These are phyloP conservation scores for Hansenula lynferdii DNA, from an alignment of 1,139 yeast species.

Conservation along the genomic window DNA sequence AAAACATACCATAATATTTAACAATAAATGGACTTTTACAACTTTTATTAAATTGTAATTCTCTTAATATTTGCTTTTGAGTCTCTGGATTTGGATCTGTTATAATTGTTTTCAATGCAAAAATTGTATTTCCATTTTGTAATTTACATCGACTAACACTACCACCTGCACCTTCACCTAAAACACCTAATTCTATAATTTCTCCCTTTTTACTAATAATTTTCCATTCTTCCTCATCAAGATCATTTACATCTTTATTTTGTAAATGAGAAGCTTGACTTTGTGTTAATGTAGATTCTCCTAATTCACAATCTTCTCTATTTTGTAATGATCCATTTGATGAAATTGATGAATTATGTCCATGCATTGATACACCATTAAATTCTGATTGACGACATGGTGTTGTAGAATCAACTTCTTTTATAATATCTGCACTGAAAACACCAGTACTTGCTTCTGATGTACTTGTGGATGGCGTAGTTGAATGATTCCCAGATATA, in stretches of 20 bases:
- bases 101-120: slow-evolving; percentile 77
- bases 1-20: slow-evolving; percentile 86
- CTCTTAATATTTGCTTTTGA: slow-evolving; percentile 81
- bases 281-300: slow-evolving; percentile 8
- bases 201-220: slow-evolving; percentile 50
- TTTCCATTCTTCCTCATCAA: slow-evolving; percentile 81
- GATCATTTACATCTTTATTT: slow-evolving; percentile 41
- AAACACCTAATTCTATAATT: slow-evolving; percentile 56
- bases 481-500: slow-evolving; percentile 13
- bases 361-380: no score
- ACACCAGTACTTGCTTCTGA: slow-evolving; percentile 25
- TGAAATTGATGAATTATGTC: no score
- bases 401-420: slow-evolving; percentile 28
- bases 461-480: slow-evolving; percentile 21
- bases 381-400: no score
- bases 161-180: slow-evolving; percentile 97
- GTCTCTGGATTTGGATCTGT: slow-evolving; percentile 75
- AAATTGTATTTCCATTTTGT: slow-evolving; percentile 49
- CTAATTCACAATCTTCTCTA: slow-evolving; percentile 1
- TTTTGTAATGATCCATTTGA: background rate
- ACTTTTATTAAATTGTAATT: slow-evolving; percentile 78
- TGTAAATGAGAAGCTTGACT: background rate
- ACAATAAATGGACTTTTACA: slow-evolving; percentile 85
- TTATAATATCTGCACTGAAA: slow-evolving; percentile 32
- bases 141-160: slow-evolving; percentile 75